Base-by-base conservation (phyloP, 805 yeast genomes). In the Ogataea populi-albae region DNA sequence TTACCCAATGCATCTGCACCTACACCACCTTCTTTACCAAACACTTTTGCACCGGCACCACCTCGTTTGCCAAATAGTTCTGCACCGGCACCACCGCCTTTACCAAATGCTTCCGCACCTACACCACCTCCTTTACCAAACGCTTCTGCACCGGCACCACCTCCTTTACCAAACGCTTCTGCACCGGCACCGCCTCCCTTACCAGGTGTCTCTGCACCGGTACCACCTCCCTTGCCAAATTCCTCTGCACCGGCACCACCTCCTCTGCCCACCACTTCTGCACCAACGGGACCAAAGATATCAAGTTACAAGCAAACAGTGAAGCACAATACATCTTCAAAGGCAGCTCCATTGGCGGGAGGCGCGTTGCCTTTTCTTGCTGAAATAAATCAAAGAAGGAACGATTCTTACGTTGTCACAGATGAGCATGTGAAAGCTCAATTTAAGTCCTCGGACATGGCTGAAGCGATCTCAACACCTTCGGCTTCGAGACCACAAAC, bases 321-420 rank as follows among this genome's bases (percentile, higher is more conserved):
- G 11, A 27, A 10, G 7, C 9, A 6, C 30, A 17, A 19, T 15
- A 17, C 21, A 15, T 16, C 30, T 17, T 27, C 30, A 14, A 27
- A 27, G 16, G 4, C 57, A 5, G 45, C 55, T 27, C 49, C 48
- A 6, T 49, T 52, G 10, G 41, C 58, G 4, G 61, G 59, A 20
- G 76, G 75, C 1, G 71, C 66, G 0, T 52, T 77, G 17, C 83
- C 85, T 5, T 77, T 78, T 47, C 62, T 77, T 32, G 77, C 77
- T 1, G 75, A 77, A 40, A 77, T 78, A 32, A 75, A 76, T 41
- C 67, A 71, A 25, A 74, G 71, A 51, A 64, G 82, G 54, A 66
- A 71, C 43, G 78, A 77, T 15, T 40, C 69, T 1, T 52, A 64
- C 51, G 79, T 74, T 10, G 64, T 77, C n/a, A 77, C 68, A 35